Base-by-base conservation (phyloP, 345 rosid species). In the Eucalyptus regnans region DNA sequence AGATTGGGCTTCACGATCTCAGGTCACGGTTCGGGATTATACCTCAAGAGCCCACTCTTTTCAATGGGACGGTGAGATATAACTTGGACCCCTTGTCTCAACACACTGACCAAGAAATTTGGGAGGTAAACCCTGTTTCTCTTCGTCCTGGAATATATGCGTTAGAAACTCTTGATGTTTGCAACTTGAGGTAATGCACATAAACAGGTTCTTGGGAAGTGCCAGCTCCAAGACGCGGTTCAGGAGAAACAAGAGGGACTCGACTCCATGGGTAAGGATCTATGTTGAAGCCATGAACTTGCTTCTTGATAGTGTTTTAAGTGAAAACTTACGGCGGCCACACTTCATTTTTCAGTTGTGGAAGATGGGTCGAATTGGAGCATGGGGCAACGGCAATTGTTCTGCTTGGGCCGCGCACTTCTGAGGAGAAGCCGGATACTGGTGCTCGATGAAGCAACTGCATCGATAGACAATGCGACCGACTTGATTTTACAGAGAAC, bases 301-400 rank as follows among this genome's bases (percentile, higher is more conserved):
- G 9, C 44, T 86, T 51, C 29, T 37, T 86, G 87, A 50, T 51
- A 86, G 87, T 51, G 46, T 41, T 76, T 76, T 76, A 41, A 6
- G 48, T 10, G 23, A 23, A 37, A 20, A 76, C 48, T 76, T 20
- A 76, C 8, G 83, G 12, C 48, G 0, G 48, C 84, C 29, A 43
- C 27, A 86, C 60, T 51, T 49, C 15, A 52, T 86, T 31, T 27
- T 76, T 25, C 92, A 98, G 99, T 98, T 86, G 95, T 92, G 91
- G 98, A 97, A 52, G 98, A 98, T 60, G 99, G 99, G 89, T 95
- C 97, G 16, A 98, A 98, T 54, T 97, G 99, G 99, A 98, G 99
- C 93, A 96, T 96, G 97, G 99, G 99, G 86, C 99, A 98, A 88
- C 91, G 99, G 86, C 99, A 98, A 44, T 50, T 96, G 88, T 97